A percentile compares a stretch with the other conserved stretches of the same genome.
phyloP scores from a whole-genome alignment of 1,139 yeast species.

The Suhomyces taliae region DNA sequence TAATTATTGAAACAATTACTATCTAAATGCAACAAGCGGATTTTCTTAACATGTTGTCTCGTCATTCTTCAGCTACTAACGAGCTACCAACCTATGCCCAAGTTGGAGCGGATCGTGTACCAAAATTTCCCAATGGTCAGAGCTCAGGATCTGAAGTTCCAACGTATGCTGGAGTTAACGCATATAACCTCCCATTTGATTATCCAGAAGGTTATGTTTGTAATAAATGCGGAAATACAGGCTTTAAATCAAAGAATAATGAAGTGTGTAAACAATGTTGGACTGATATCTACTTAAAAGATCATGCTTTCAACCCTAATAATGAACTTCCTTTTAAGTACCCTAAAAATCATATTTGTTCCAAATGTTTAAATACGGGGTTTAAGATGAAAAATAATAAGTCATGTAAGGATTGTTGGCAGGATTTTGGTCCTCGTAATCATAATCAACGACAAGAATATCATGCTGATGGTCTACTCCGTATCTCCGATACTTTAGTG shows the following conservation, averaged over 20 bases:
- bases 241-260: conserved; percentile 26
- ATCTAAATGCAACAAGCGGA: too few species aligned
- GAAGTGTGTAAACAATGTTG: conserved; percentile 39
- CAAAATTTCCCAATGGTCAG: not conserved
- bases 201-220: conserved; percentile 39
- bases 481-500: not conserved
- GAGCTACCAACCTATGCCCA: too few species aligned
- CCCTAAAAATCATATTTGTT: conserved; percentile 61
- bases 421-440: conserved; percentile 52
- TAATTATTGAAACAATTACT: too few species aligned
- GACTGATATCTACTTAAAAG: conserved; percentile 28
- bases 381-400: conserved; percentile 60
- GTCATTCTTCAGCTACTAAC: too few species aligned
- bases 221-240: conserved; percentile 41
- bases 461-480: not conserved
- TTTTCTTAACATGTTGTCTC: too few species aligned
- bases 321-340: conserved; percentile 43
- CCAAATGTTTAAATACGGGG: conserved; percentile 76
- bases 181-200: conserved; percentile 51
- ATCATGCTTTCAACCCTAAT: conserved; percentile 41
- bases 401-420: conserved; percentile 74
- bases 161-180: not conserved
- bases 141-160: not conserved
- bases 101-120: not conserved
- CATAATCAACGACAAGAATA: not conserved